phyloP scores from a whole-genome alignment of 75 land plant species.

The Sequoiadendron giganteum region DNA sequence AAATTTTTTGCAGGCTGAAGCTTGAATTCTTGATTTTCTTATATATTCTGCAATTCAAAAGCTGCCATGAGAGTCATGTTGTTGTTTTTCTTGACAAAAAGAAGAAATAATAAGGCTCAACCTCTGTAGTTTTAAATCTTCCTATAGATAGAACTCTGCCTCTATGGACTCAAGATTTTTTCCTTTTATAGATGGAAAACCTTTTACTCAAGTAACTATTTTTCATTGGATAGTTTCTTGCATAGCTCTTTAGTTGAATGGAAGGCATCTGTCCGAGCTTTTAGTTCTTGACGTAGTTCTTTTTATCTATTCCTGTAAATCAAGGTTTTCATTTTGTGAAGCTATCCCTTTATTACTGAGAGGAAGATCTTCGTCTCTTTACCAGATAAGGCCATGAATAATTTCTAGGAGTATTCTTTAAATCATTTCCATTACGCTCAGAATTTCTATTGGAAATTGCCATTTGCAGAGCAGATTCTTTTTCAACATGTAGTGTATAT shows the following conservation, averaged over 20 bases:
- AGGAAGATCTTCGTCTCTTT: conserved; percentile 41
- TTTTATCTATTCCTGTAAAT: conserved; percentile 45
- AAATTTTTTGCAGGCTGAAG: too few species aligned
- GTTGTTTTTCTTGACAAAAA: too few species aligned
- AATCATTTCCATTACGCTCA: conserved; percentile 13
- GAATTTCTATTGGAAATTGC: conserved; percentile 8
- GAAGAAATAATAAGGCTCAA: too few species aligned
- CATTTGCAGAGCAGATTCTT: conserved; percentile 62
- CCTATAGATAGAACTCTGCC: too few species aligned
- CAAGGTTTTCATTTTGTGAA: conserved; percentile 21
- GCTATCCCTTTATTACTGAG: conserved; percentile 25
- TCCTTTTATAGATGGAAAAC: conserved; percentile 65
- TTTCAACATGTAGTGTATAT: conserved; percentile 57
- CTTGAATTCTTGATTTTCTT: too few species aligned
- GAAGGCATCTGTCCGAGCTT: conserved; percentile 51
- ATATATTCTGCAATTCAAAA: too few species aligned
- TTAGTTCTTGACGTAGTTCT: conserved; percentile 72
- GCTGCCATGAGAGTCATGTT: too few species aligned
- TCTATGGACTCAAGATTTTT: too few species aligned
- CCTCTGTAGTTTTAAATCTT: too few species aligned
- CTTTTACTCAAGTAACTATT: conserved; percentile 71
- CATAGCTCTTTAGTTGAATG: conserved; percentile 50
- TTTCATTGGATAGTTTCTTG: conserved; percentile 65
- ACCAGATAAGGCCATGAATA: conserved; percentile 14
- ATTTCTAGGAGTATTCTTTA: conserved; percentile 27